Conservation (phyloP, 1,139 yeast species). For the Hansenula anomala region DNA sequence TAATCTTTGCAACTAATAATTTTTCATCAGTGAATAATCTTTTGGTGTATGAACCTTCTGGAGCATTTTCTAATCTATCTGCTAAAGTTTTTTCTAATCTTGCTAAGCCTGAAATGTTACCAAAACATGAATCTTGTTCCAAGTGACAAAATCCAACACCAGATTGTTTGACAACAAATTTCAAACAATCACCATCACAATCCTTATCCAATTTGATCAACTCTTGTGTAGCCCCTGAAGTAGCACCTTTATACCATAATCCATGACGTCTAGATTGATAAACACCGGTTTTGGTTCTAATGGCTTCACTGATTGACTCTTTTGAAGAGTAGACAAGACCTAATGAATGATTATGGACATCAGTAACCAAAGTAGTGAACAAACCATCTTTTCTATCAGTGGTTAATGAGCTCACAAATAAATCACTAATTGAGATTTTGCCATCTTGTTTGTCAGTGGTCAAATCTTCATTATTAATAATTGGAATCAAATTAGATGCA, state of each 20-base stretch:
- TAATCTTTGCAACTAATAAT: slow-evolving; percentile 77
- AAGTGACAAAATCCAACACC: slow-evolving; percentile 93
- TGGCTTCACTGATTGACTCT: slow-evolving; percentile 77
- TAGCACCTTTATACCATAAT: slow-evolving; percentile 93
- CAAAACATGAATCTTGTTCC: slow-evolving; percentile 77
- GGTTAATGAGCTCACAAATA: slow-evolving; percentile 51
- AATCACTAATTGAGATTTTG: slow-evolving; percentile 43
- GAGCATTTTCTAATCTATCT: slow-evolving; percentile 56
- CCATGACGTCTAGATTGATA: slow-evolving; percentile 90
- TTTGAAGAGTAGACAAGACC: slow-evolving; percentile 90
- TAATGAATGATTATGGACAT: slow-evolving; percentile 57
- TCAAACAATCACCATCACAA: slow-evolving; percentile 89
- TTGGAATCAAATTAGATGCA: slow-evolving; percentile 42
- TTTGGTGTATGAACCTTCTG: slow-evolving; percentile 89
- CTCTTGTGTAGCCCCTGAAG: slow-evolving; percentile 90
- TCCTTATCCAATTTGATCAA: slow-evolving; percentile 65
- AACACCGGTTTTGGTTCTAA: slow-evolving; percentile 80
- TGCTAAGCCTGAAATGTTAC: slow-evolving; percentile 56
- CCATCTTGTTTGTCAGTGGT: slow-evolving; percentile 30
- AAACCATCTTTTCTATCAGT: slow-evolving; percentile 89
- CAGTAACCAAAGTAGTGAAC: slow-evolving; percentile 80
- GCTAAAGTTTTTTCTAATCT: slow-evolving; percentile 63
- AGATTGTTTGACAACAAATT: slow-evolving; percentile 76
- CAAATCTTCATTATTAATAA: slow-evolving; percentile 38
- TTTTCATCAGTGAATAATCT: slow-evolving; percentile 76